Conservation (phyloP, 106 monocot genomes). For the Posidonia australis region DNA sequence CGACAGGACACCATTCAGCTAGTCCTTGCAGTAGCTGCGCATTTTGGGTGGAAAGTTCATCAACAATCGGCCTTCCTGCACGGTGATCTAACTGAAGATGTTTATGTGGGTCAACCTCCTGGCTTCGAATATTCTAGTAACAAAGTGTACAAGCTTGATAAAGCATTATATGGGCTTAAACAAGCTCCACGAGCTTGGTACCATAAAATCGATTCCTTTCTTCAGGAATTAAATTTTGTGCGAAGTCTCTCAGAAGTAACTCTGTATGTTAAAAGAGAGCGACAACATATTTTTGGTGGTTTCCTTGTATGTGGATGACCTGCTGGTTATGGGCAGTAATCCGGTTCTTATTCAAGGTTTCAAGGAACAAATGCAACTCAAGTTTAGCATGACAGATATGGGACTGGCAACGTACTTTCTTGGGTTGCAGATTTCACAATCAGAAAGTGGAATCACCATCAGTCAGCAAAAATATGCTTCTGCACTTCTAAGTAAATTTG, state of each 20-base stretch:
- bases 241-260: neutral
- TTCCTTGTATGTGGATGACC: neutral
- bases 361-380: too few relatives aligned
- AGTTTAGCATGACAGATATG: too few relatives aligned
- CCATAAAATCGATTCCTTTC: neutral
- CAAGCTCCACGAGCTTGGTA: neutral
- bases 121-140: neutral
- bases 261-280: neutral
- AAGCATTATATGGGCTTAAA: neutral
- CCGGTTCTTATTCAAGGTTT: too few relatives aligned
- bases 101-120: neutral
- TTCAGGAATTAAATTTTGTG: neutral
- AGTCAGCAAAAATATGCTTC: too few relatives aligned
- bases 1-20: neutral
- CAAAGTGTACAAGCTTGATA: neutral
- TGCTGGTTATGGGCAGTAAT: neutral
- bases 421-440: too few relatives aligned
- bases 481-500: too few relatives aligned
- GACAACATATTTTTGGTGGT: neutral
- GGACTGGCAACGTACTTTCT: too few relatives aligned
- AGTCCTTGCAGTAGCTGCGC: neutral
- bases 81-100: neutral
- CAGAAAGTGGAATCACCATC: too few relatives aligned
- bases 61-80: neutral
- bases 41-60: neutral